Conservation (phyloP, 208 protist genomes). For the Trichomonas vaginalis region DNA sequence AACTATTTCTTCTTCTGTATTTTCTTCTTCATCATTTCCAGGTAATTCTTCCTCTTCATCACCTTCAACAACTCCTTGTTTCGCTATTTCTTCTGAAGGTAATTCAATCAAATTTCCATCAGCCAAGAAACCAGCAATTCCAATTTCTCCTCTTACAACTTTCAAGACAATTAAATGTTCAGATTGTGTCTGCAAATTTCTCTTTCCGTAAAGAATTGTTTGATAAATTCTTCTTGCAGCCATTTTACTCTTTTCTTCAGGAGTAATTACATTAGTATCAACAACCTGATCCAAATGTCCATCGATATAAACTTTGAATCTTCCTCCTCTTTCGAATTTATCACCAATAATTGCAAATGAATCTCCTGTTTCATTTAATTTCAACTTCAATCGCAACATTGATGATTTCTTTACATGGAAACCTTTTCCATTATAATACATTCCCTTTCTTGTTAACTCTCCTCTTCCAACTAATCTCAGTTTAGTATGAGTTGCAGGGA, state of each 20-base stretch:
- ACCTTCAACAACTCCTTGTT: neutral
- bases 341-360: neutral
- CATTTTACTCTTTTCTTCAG: neutral
- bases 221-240: neutral
- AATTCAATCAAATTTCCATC: neutral
- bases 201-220: neutral
- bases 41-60: neutral
- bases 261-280: neutral
- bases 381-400: neutral
- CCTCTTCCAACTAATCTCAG: neutral
- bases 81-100: neutral
- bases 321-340: neutral
- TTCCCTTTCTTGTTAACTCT: neutral
- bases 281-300: neutral
- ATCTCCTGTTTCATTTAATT: neutral
- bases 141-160: neutral
- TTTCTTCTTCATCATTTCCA: neutral
- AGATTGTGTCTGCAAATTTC: neutral
- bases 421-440: neutral
- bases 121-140: neutral
- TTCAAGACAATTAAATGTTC: neutral
- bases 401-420: neutral
- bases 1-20: neutral
- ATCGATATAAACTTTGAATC: neutral
- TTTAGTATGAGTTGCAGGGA: neutral